phyloP scores from a whole-genome alignment of 139 green algal genomes.

The Chlamydomonas sphaeroides region DNA sequence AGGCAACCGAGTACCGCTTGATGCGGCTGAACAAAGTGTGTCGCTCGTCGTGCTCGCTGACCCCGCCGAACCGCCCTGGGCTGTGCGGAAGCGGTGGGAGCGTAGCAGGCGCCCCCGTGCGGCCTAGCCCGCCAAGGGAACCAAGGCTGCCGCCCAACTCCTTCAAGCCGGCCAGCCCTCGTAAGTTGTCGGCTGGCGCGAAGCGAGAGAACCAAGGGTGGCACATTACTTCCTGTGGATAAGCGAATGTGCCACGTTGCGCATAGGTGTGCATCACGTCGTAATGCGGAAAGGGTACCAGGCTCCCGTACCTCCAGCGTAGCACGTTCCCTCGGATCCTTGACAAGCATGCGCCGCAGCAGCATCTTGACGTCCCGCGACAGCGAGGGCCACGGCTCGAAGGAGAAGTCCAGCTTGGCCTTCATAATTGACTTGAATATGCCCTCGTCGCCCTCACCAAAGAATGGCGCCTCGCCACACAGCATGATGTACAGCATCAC shows the following conservation, averaged over 20 bases:
- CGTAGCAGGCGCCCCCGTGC: background rate
- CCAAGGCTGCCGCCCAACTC: no score
- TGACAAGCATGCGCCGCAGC: constrained; percentile 56
- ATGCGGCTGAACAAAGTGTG: constrained; percentile 21
- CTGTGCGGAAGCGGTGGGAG: constrained; percentile 17
- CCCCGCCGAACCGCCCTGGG: background rate
- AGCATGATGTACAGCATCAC: constrained; percentile 87
- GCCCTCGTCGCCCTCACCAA: constrained; percentile 41
- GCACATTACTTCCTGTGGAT: constrained; percentile 50
- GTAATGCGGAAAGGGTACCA: no score
- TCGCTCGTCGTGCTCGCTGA: constrained; percentile 14
- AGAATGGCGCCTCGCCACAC: constrained; percentile 52
- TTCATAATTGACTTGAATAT: constrained; percentile 56
- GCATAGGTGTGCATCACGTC: no score
- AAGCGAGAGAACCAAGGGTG: constrained; percentile 41
- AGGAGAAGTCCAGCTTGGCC: constrained; percentile 46
- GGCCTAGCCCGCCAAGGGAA: background rate
- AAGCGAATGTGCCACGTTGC: no score
- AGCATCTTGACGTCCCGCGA: constrained; percentile 44
- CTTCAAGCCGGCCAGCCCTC: no score
- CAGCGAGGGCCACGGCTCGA: constrained; percentile 43
- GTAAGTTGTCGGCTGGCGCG: no score
- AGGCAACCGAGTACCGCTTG: constrained; percentile 13
- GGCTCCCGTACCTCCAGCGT: constrained; percentile 10
- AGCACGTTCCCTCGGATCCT: constrained; percentile 46